Base-by-base conservation (phyloP, 192 early-diverging fungal species). In the Podila minutissima region DNA sequence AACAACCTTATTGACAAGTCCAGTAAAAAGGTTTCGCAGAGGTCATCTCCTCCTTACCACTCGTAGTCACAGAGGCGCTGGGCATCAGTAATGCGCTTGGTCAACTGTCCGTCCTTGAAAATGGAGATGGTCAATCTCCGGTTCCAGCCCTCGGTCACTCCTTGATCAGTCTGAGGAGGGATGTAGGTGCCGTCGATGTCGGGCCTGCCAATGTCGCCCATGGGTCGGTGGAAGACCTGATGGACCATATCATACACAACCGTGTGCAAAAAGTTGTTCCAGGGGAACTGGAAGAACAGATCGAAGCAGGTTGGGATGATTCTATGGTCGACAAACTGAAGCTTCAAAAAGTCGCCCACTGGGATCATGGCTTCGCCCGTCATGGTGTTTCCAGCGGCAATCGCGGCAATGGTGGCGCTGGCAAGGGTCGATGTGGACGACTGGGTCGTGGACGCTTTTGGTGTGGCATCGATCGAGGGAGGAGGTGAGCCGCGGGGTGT, bases 201-300 rank as follows among this genome's bases (percentile, higher is more conserved):
- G 24, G 77, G 71, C 6, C 71, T 66, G 22, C 81, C 84, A 70
- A 85, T 81, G 26, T 85, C 91, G 0, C 77, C 77, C 85, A 96
- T 91, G 32, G 94, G 96, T 35, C 95, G 91, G 82, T 98, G 97
- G 72, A 97, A 96, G 26, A 98, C 93, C 84, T 99, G 98, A 75
- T 97, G 96, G 75, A 99, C 90, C 91, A 99, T 97, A 81, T 99
- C 98, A 79, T 98, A 99, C 1, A 98, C 95, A 37, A 99, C 97
- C 26, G 95, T 96, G 76, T 99, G 98, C 75, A 99, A 82, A 82
- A 99, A 97, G 87, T 99, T 99, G 86, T 99, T 99, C 93, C 97
- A 98, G 29, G 93, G 92, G 74, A 95, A 97, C 46, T 87, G 83
- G 86, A 98, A 99, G 73, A 99, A 98, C 63, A 99, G 82, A 71